phyloP scores from a whole-genome alignment of 768 basidiomycete genomes.

The Lactifluus subvellereus region DNA sequence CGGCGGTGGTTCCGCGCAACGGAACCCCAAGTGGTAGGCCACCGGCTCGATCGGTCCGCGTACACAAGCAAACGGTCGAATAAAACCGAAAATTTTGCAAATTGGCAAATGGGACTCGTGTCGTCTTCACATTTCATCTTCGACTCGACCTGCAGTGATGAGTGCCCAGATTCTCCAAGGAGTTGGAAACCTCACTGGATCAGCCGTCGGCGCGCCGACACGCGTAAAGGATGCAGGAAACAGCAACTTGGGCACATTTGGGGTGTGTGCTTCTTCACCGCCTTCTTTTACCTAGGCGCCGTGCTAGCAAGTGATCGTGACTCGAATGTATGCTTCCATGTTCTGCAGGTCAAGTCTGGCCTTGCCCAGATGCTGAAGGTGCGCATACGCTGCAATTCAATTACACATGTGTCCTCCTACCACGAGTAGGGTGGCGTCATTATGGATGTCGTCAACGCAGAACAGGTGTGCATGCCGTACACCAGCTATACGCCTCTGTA shows the following conservation, averaged over 20 bases:
- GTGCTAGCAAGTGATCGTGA: background rate
- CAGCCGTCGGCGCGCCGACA: conserved; percentile 45
- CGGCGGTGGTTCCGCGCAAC: conserved; percentile 1
- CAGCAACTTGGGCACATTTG: conserved; percentile 66
- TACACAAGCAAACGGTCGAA: background rate
- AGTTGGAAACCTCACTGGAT: conserved; percentile 37
- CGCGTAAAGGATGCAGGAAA: conserved; percentile 49
- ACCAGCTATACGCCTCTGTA: background rate
- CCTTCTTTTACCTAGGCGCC: conserved; percentile 4
- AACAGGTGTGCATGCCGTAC: conserved; percentile 40
- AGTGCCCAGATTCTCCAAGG: conserved; percentile 31
- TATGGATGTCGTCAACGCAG: conserved; percentile 91
- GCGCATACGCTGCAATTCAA: conserved; percentile 24
- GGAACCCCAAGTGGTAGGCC: background rate
- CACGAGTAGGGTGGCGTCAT: conserved; percentile 68
- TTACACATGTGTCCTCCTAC: conserved; percentile 4
- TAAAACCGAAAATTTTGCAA: background rate
- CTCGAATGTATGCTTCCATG: conserved; percentile 13
- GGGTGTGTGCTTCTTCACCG: conserved; percentile 37
- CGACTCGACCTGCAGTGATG: conserved; percentile 22
- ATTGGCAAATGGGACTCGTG: background rate
- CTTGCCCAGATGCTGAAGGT: conserved; percentile 97
- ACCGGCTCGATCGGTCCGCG: conserved; percentile 11
- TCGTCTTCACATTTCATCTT: conserved; percentile 7
- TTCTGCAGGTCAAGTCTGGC: conserved; percentile 77